These are phyloP conservation scores for Exophiala viscosa DNA, from an alignment of 2,329 filamentous ascomycete species.

Conservation along the genomic window DNA sequence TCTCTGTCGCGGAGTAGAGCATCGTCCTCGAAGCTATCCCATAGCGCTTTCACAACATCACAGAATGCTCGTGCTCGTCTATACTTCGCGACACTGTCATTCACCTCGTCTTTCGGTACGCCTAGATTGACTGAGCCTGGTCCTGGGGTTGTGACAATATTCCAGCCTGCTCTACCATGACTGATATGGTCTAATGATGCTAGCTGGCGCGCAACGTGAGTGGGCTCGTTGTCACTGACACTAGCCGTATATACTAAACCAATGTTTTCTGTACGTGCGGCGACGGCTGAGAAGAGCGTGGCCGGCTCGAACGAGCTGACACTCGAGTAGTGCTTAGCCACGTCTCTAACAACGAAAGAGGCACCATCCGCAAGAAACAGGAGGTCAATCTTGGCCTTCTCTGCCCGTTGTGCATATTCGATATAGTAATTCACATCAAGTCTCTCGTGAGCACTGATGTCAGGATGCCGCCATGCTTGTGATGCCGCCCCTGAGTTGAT, in stretches of 20 bases:
- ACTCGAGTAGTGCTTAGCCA: too few species aligned
- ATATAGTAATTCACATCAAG: too few species aligned
- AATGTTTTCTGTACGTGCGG: constrained; percentile 48
- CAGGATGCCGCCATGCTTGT: too few species aligned
- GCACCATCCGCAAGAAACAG: too few species aligned
- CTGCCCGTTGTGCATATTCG: too few species aligned
- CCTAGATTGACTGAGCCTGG: constrained; percentile 54
- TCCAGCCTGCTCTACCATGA: constrained; percentile 52
- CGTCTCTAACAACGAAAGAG: too few species aligned
- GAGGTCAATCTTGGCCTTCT: too few species aligned
- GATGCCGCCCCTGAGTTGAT: too few species aligned
- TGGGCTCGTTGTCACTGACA: constrained; percentile 54
- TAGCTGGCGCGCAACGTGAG: constrained; percentile 53
- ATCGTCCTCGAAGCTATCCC: constrained; percentile 56
- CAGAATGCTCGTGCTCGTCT: constrained; percentile 53
- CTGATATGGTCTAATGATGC: constrained; percentile 54
- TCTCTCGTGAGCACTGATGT: too few species aligned
- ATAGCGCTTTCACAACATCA: constrained; percentile 51
- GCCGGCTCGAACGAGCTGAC: constrained; percentile 59
- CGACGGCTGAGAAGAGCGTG: constrained; percentile 50
- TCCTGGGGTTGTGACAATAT: constrained; percentile 53
- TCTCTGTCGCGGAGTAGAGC: constrained; percentile 50
- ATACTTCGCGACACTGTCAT: constrained; percentile 50
- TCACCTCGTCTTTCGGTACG: constrained; percentile 48
- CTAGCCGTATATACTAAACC: constrained; percentile 54